phyloP scores from a whole-genome alignment of 768 basidiomycete genomes.

The Pisolithus sp. region DNA sequence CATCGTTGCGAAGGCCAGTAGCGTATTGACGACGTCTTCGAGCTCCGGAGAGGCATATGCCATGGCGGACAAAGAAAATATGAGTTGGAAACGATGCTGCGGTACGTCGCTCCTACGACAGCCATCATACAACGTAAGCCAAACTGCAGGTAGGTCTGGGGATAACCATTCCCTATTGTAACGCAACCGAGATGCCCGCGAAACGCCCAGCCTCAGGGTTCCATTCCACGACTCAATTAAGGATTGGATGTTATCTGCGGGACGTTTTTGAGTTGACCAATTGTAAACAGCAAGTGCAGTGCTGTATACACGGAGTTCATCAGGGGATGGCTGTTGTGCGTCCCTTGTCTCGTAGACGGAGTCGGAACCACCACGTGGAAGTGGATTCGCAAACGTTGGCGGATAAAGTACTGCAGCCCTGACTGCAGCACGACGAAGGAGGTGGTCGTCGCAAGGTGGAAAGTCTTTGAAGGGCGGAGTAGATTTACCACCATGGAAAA shows the following conservation, averaged over 20 bases:
- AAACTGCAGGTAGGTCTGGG: constrained; percentile 13
- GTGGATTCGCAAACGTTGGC: background rate
- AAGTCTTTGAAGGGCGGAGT: background rate
- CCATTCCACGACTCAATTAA: constrained; percentile 8
- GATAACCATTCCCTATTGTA: constrained; percentile 27
- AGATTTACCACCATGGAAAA: constrained; percentile 4
- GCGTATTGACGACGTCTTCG: constrained; percentile 16
- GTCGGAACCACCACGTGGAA: background rate
- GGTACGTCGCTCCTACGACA: constrained; percentile 10
- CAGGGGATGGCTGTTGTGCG: background rate
- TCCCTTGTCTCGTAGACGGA: constrained; percentile 7
- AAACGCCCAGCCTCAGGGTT: background rate
- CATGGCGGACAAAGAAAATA: constrained; percentile 30
- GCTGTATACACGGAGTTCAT: constrained; percentile 14
- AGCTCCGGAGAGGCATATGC: constrained; percentile 17
- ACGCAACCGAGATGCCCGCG: constrained; percentile 3
- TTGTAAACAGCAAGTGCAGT: constrained; percentile 7
- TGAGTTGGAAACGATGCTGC: constrained; percentile 14
- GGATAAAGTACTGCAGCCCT: constrained; percentile 13
- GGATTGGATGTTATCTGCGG: background rate
- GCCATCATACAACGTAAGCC: constrained; percentile 25
- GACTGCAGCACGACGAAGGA: constrained; percentile 14
- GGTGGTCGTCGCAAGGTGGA: background rate
- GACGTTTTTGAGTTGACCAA: background rate
- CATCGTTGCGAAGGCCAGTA: constrained; percentile 27